Evolutionary conservation across 2,329 filamentous ascomycete species (phyloP), one percentile per base, ranked within the genome.

Genomic region (Helicocarpus griseus): DNA sequence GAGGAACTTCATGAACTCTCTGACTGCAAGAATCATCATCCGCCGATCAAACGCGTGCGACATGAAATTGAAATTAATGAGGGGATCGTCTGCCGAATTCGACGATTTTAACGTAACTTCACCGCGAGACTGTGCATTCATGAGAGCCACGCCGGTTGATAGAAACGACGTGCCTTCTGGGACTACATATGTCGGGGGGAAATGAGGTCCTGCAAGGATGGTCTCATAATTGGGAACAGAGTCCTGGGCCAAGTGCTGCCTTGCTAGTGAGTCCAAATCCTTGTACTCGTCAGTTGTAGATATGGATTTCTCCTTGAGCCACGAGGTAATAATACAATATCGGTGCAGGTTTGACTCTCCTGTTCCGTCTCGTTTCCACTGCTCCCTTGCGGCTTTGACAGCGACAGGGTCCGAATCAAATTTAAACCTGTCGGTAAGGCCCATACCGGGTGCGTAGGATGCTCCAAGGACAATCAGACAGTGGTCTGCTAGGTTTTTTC

Each of bases 401-500:
- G 59, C 62, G 6, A 66, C 58, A 26, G 67, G 55, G 56, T 68
- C 61, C n/a, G 63, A 61, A 58, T 72, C 75, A 56, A 74, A 75
- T 1, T 59, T 56, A 1, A 63, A 60, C 0, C 72, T 67, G 3
- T 64, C 63, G 0, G 68, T 69, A 50, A 61, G 65, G 5, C 63
- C 63, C 4, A 39, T 7, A 39, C 22, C 47, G 5, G 67, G 62
- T 2, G 64, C 65, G 17, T 68, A 66, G 9, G 65, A 63, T 49
- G 70, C 67, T 1, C 49, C 48, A 9, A 60, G 43, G 17, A 48
- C 38, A 26, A 58, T 38, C 14, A 51, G 56, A 38, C 53, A 44
- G 65, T 80, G 77, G 57, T 80, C 77, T 50, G 78, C 69, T 52
- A 80, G 64, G 64, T 79, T 79, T 65, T 79, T 74, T 55, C 77